Base-by-base conservation (phyloP, 1,139 yeast species). In the Candida sanyaensis region DNA sequence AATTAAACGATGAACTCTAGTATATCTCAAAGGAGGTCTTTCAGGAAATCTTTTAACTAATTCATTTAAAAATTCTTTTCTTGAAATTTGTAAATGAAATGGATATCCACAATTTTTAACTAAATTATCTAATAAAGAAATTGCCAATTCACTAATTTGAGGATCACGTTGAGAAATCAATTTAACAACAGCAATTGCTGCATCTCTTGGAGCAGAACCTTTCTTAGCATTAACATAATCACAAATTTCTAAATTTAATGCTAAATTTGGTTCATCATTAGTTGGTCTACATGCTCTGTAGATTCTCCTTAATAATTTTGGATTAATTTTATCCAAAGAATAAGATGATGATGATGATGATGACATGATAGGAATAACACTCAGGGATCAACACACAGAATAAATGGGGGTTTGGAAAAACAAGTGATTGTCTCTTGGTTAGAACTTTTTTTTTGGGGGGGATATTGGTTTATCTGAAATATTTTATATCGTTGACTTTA, bases 101-200 rank as follows among this genome's bases (percentile, higher is more conserved):
- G 99, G 97, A 66, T 92, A 95, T 2, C 99, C 99, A 73, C 99
- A 93, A 69, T 93, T 93, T 71, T 93, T 93, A 47, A 93, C 99
- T 59, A 95, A 76, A 51, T 90, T 91, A 63, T 93, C 99, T 56
- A 93, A 80, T 47, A 87, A 64, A 5, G 77, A 57, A 69, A 66
- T 63, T 4, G 85, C 85, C 65, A 81, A 69, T 61, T 80, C 85
- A 12, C 83, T 71, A 27, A 92, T 88, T 61, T 88, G 96, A 0
- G 95, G 84, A 57, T 88, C 95, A 58, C 89, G 78, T 57, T 87
- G 87, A 66, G 91, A 88, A 64, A 93, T 82, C 54, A 90, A 76
- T 62, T 86, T 86, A 45, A 87, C 98, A 51, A 92, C 86, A n/a
- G 93, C 86, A 55, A 85, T 79, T 5, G 96, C 96, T 2, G 98